phyloP scores from a whole-genome alignment of 768 basidiomycete genomes.

The Cantharellus anzutake region DNA sequence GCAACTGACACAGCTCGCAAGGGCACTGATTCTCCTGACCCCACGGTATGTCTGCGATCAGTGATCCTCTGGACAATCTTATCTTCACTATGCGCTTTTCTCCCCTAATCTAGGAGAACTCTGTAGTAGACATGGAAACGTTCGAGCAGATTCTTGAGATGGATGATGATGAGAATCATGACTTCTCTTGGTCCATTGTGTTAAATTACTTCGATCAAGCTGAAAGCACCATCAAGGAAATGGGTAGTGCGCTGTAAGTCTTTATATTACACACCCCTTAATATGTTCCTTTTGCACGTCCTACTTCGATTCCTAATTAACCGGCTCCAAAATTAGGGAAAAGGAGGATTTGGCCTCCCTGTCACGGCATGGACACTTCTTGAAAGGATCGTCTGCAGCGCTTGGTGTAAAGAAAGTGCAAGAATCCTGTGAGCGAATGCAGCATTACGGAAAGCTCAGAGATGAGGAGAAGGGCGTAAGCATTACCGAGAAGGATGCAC shows the following conservation, averaged over 20 bases:
- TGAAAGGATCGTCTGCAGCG: conserved; percentile 94
- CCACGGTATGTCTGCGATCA: too few species aligned
- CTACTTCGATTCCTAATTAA: not conserved
- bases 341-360: conserved; percentile 43
- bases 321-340: conserved; percentile 22
- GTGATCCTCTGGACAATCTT: too few species aligned
- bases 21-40: too few species aligned
- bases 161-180: conserved; percentile 57
- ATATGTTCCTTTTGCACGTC: not conserved
- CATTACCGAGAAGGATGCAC: conserved; percentile 32
- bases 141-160: conserved; percentile 82
- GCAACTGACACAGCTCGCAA: not conserved
- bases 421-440: conserved; percentile 74
- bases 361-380: conserved; percentile 71
- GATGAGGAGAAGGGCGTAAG: conserved; percentile 33
- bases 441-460: conserved; percentile 57
- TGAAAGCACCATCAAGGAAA: conserved; percentile 47
- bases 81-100: too few species aligned
- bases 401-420: conserved; percentile 72
- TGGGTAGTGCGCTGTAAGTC: conserved; percentile 64
- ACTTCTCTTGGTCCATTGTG: conserved; percentile 68
- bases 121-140: conserved; percentile 52
- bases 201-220: conserved; percentile 70
- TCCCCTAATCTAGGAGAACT: not conserved
- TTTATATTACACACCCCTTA: not conserved